phyloP scores from a whole-genome alignment of 495 filamentous ascomycete species.

The Xylaria longipes region DNA sequence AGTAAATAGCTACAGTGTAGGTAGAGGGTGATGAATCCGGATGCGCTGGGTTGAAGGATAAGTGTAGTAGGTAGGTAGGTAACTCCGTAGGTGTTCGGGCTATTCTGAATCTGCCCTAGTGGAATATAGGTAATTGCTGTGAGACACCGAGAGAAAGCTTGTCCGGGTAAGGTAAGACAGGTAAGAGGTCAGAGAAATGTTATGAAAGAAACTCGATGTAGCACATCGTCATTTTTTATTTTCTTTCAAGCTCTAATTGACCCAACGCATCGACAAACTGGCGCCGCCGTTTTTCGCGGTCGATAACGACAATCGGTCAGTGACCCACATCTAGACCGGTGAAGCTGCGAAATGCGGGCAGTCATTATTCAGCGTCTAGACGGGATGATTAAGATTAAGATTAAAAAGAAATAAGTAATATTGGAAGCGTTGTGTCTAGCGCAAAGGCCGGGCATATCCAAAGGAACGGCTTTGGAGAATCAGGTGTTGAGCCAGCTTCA shows the following conservation, averaged over 20 bases:
- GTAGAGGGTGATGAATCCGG: neutral
- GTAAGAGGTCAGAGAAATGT: neutral
- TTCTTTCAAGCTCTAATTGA: neutral
- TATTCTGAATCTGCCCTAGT: neutral
- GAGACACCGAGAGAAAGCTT: neutral
- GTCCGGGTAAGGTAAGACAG: neutral
- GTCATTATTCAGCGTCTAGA: neutral
- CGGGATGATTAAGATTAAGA: neutral
- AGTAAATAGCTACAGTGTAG: neutral
- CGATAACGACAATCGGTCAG: neutral
- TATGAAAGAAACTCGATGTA: neutral
- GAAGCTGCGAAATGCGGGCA: neutral
- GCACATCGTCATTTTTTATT: slow-evolving; percentile 15
- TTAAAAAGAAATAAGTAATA: neutral
- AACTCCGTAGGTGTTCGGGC: no score
- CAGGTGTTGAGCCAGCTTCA: no score
- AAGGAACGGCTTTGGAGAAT: no score
- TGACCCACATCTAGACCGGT: neutral
- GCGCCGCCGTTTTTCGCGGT: neutral
- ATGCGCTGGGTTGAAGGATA: neutral
- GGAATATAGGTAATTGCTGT: neutral
- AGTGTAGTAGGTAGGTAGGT: no score
- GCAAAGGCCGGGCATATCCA: no score
- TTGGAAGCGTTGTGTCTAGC: no score
- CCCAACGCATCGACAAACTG: neutral